A percentile compares a stretch with the other conserved stretches of the same genome.
phyloP scores from a whole-genome alignment of 192 early-diverging fungal species.

The Mortierella antarctica region DNA sequence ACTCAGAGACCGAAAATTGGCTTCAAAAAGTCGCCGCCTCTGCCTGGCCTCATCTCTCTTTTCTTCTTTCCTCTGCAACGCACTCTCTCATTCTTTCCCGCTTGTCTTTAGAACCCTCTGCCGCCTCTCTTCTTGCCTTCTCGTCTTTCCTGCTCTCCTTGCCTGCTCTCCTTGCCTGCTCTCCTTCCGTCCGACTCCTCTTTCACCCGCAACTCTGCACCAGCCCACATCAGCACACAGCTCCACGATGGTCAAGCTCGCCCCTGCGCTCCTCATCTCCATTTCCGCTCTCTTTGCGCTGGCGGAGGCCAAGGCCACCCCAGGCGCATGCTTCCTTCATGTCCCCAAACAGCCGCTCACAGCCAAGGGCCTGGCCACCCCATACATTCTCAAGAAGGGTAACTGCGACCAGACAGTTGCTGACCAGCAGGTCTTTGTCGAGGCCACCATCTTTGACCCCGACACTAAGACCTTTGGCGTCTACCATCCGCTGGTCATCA shows the following conservation, averaged over 20 bases:
- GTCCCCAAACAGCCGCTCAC: conserved; percentile 35
- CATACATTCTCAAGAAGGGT: conserved; percentile 46
- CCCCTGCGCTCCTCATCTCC: conserved; percentile 6
- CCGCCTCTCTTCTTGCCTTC: not conserved
- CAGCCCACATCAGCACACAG: not conserved
- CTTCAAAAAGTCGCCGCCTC: too few relatives aligned
- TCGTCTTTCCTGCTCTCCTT: too few relatives aligned
- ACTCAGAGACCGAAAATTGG: too few relatives aligned
- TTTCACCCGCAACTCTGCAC: not conserved
- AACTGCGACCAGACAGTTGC: conserved; percentile 39
- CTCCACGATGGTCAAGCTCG: conserved; percentile 17
- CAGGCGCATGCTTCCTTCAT: conserved; percentile 23
- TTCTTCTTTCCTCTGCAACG: too few relatives aligned
- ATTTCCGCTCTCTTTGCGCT: conserved; percentile 7
- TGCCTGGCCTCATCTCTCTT: too few relatives aligned
- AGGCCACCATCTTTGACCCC: conserved; percentile 37
- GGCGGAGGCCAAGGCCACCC: conserved; percentile 11
- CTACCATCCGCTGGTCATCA: conserved; percentile 35
- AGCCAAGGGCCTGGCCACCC: conserved; percentile 23
- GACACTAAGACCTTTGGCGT: conserved; percentile 26
- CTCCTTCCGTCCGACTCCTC: not conserved
- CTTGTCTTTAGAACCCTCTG: too few relatives aligned
- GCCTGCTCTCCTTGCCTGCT: not conserved
- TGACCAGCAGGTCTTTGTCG: conserved; percentile 40
- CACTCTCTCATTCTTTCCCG: too few relatives aligned